A percentile compares a stretch with the other conserved stretches of the same genome.
Conservation (phyloP, 495 filamentous ascomycete species). For the Aspergillus diversus region DNA sequence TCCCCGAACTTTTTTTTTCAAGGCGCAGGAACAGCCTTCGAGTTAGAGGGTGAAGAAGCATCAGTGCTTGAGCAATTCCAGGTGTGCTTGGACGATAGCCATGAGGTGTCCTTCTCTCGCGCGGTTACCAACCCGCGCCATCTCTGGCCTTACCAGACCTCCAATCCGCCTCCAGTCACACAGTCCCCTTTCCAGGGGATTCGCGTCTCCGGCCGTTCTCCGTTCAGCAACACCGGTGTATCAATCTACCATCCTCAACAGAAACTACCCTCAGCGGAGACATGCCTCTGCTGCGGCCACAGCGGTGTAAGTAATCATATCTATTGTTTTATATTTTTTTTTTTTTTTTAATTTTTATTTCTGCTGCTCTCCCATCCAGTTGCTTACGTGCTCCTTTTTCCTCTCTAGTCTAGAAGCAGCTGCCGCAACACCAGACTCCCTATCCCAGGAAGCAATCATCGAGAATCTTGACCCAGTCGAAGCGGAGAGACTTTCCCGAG, state of each 20-base stretch:
- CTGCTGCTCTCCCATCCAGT: constrained; percentile 5
- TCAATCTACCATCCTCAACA: constrained; percentile 40
- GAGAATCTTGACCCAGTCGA: constrained; percentile 76
- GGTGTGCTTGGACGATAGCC: constrained; percentile 35
- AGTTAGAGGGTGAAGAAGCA: constrained; percentile 23
- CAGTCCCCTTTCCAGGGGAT: constrained; percentile 39
- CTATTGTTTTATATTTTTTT: not conserved
- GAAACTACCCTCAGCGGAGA: constrained; percentile 42
- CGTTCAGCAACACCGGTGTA: constrained; percentile 46
- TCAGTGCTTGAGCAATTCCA: constrained; percentile 33
- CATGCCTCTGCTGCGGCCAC: constrained; percentile 46
- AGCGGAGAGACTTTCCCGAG: constrained; percentile 70
- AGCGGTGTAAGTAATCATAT: constrained; percentile 41
- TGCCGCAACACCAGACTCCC: constrained; percentile 56
- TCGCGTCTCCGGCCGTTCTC: constrained; percentile 47
- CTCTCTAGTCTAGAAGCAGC: constrained; percentile 60
- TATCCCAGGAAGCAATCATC: constrained; percentile 71
- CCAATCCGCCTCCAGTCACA: constrained; percentile 44
- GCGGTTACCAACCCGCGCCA: constrained; percentile 46
- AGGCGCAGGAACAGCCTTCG: constrained; percentile 27
- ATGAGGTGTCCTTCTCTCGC: constrained; percentile 53
- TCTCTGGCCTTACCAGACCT: constrained; percentile 49
- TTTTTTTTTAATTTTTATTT: not conserved
- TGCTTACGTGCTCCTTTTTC: constrained; percentile 17
- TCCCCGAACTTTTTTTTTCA: constrained; percentile 54